Conservation (phyloP, 2,329 filamentous ascomycete species). For the Aspergillus sp. region DNA sequence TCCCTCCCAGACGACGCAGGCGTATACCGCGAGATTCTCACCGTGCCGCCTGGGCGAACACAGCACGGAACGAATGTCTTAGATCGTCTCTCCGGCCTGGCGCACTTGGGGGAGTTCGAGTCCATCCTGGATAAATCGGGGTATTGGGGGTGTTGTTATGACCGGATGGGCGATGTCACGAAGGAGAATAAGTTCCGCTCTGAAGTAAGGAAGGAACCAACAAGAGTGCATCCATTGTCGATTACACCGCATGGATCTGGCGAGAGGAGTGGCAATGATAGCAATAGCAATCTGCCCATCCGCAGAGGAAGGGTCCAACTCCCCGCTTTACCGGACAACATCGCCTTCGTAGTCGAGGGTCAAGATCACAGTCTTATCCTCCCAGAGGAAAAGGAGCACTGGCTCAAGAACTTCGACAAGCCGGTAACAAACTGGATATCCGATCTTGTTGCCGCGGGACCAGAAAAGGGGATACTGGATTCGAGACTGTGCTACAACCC, state of each 20-base stretch:
- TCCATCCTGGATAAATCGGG: slow-evolving; percentile 12
- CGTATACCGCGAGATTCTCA: slow-evolving; percentile 19
- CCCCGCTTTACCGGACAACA: slow-evolving; percentile 15
- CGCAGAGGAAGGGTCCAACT: slow-evolving; percentile 3
- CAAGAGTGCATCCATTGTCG: no score
- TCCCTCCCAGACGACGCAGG: slow-evolving; percentile 14
- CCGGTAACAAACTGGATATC: slow-evolving; percentile 9
- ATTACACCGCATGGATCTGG: background rate
- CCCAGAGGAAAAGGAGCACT: slow-evolving; percentile 8
- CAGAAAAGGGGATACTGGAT: slow-evolving; percentile 9
- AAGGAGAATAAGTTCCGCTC: background rate
- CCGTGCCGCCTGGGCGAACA: slow-evolving; percentile 5
- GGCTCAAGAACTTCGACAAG: slow-evolving; percentile 15
- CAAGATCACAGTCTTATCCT: slow-evolving; percentile 17
- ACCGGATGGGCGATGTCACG: slow-evolving; percentile 8
- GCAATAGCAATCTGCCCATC: background rate
- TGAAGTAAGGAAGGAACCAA: background rate
- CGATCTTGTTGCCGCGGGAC: slow-evolving; percentile 4
- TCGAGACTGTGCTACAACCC: slow-evolving; percentile 15
- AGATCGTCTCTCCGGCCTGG: slow-evolving; percentile 1
- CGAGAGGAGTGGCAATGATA: no score
- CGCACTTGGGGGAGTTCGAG: slow-evolving; percentile 4
- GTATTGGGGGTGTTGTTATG: slow-evolving; percentile 21
- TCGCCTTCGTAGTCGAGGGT: slow-evolving; percentile 20
- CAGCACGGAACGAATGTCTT: slow-evolving; percentile 16